Base-by-base conservation (phyloP, 2,329 filamentous ascomycete genomes). In the Rhynchosporium graminicola region DNA sequence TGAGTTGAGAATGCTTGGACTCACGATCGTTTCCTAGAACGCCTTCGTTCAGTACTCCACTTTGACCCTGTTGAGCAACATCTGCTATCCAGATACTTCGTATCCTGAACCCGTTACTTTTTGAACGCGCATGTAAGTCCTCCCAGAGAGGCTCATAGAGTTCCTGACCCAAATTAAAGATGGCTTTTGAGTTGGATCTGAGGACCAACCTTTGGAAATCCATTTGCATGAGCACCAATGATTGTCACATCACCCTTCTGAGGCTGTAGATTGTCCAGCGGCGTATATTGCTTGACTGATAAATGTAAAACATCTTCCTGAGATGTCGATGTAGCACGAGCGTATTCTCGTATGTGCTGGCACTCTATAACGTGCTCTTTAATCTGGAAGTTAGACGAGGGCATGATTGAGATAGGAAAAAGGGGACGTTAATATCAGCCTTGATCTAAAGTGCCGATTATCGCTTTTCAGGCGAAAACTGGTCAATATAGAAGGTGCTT, bases 91-190 rank as follows among this genome's bases (percentile, higher is more conserved):
- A 97, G 69, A 98, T 93, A 65, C 84, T 81, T 62, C 91, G 85
- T 70, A 98, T 91, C 2, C 82, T 81, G 69, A 96, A 84, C 20
- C 86, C 87, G 61, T 81, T 78, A 13, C 76, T 73, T 67, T 83
- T 82, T 5, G 87, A 79, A 20, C 80, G 78, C 20, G 80, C 76
- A 68, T 90, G 80, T 1, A 97, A 79, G 57, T 97, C 91, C 63
- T 94, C 91, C 90, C 92, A 97, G 0, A 97, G 79, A 0, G 94
- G 90, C 71, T 97, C 93, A 73, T 97, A 97, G 2, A 97, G 77
- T 80, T 98, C 94, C 89, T 92, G 61, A 1, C 57, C 48, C 12
- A 31, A 20, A 29, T 52, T 36, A 64, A 54, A 31, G 57, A 13
- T 26, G 38, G 20, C 50, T 50, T 6, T 55, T 5, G 12, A 31